Evolutionary conservation across 208 protist species (phyloP).

Genomic region (Crithidia sp.): DNA sequence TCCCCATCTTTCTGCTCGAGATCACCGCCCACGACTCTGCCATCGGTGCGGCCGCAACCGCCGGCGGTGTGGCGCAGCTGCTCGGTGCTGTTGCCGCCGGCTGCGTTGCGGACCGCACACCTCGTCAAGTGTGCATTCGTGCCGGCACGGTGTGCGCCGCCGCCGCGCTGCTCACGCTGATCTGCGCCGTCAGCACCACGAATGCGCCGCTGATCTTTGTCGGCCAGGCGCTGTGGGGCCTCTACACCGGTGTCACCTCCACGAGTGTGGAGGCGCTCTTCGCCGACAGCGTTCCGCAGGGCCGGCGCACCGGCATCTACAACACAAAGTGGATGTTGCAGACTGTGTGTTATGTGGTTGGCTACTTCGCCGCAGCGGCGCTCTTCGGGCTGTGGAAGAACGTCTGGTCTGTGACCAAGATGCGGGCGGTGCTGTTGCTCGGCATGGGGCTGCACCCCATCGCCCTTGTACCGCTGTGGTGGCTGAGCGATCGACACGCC

Average conservation of each 20-base stretch:
- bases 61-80: slow-evolving; percentile 48
- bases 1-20: slow-evolving; percentile 46
- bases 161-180: slow-evolving; percentile 32
- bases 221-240: slow-evolving; percentile 50
- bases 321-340: slow-evolving; percentile 79
- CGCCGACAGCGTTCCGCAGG: slow-evolving; percentile 57
- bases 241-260: slow-evolving; percentile 44
- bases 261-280: slow-evolving; percentile 68
- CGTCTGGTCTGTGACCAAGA: slow-evolving; percentile 33
- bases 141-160: slow-evolving; percentile 33
- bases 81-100: slow-evolving; percentile 35
- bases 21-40: slow-evolving; percentile 11
- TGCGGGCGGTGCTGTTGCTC: slow-evolving; percentile 38
- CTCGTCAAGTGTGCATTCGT: slow-evolving; percentile 32
- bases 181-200: slow-evolving; percentile 7
- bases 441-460: slow-evolving; percentile 30
- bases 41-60: slow-evolving; percentile 40
- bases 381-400: slow-evolving; percentile 48
- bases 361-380: slow-evolving; percentile 41
- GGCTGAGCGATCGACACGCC: slow-evolving; percentile 29
- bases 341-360: slow-evolving; percentile 59
- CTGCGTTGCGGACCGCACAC: slow-evolving; percentile 14
- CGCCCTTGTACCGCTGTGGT: slow-evolving; percentile 30
- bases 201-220: slow-evolving; percentile 17
- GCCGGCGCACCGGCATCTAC: slow-evolving; percentile 51